Evolutionary conservation across 495 filamentous ascomycete species (phyloP).

Genomic region (Collariella sp.): DNA sequence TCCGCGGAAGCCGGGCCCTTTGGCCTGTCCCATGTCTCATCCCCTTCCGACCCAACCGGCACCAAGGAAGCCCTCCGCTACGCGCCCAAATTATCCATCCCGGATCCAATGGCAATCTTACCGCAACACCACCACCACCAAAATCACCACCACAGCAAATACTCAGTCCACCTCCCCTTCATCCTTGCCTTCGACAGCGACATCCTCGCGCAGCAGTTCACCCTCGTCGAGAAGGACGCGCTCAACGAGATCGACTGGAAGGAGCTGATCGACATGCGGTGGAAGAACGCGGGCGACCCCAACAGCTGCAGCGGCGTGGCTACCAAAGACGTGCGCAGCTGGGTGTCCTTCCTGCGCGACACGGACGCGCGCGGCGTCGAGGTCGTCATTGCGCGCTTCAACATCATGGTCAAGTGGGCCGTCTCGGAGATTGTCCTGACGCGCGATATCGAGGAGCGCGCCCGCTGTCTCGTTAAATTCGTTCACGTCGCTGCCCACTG

Average conservation of each 20-base stretch:
- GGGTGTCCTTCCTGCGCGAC: slow-evolving; percentile 88
- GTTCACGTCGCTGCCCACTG: slow-evolving; percentile 88
- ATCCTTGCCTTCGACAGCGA: slow-evolving; percentile 86
- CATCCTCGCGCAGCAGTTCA: slow-evolving; percentile 85
- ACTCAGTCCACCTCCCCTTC: slow-evolving; percentile 71
- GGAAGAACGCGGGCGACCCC: slow-evolving; percentile 58
- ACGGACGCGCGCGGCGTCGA: slow-evolving; percentile 81
- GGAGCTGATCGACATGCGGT: slow-evolving; percentile 89
- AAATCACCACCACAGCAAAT: slow-evolving; percentile 13
- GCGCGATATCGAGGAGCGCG: slow-evolving; percentile 69
- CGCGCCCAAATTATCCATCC: slow-evolving; percentile 25
- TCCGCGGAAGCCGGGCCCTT: slow-evolving; percentile 18
- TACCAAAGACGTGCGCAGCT: slow-evolving; percentile 49
- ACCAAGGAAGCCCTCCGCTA: slow-evolving; percentile 34
- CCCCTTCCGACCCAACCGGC: slow-evolving; percentile 30
- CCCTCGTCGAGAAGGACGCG: slow-evolving; percentile 91
- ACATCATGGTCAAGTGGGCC: slow-evolving; percentile 96
- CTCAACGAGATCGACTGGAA: slow-evolving; percentile 96
- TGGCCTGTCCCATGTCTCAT: slow-evolving; percentile 19
- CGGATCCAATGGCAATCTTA: slow-evolving; percentile 22
- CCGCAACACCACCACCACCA: neutral
- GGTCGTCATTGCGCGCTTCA: slow-evolving; percentile 93
- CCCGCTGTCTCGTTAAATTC: slow-evolving; percentile 75
- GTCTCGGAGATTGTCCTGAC: slow-evolving; percentile 88
- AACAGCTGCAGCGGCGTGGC: slow-evolving; percentile 33